phyloP scores from a whole-genome alignment of 805 yeast genomes.

The Suhomyces sp. region DNA sequence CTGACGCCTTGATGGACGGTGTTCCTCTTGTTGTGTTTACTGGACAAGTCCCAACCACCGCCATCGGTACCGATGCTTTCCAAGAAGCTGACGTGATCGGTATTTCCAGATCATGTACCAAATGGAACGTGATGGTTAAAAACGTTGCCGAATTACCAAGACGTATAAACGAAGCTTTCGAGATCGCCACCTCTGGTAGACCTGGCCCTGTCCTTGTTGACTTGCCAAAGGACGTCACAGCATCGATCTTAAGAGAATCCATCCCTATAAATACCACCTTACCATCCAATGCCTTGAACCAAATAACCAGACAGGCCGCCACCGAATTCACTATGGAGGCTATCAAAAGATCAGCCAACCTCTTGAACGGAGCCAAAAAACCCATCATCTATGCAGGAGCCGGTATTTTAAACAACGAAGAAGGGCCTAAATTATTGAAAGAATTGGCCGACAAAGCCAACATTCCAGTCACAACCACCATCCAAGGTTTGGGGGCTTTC shows the following conservation, averaged over 20 bases:
- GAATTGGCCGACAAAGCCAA: constrained; percentile 86
- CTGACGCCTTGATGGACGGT: constrained; percentile 96
- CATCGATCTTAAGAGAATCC: constrained; percentile 79
- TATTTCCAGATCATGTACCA: constrained; percentile 94
- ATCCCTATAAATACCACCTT: constrained; percentile 79
- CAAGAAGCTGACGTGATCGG: constrained; percentile 99
- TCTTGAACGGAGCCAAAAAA: constrained; percentile 77
- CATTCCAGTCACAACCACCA: constrained; percentile 94
- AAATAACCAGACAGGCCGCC: constrained; percentile 65
- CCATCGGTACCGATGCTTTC: constrained; percentile 98
- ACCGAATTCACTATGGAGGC: constrained; percentile 74
- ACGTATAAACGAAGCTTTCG: constrained; percentile 96
- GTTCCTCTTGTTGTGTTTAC: constrained; percentile 95
- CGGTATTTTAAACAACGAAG: constrained; percentile 76
- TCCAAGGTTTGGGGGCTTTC: constrained; percentile 91
- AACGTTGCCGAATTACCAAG: constrained; percentile 90
- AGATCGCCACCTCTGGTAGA: constrained; percentile 92
- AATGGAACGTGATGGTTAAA: constrained; percentile 99
- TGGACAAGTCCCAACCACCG: constrained; percentile 94
- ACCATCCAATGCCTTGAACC: constrained; percentile 69
- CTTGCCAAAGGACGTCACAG: constrained; percentile 96
- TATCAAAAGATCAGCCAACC: constrained; percentile 69
- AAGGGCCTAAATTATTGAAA: constrained; percentile 75
- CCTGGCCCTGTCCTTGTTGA: constrained; percentile 99
- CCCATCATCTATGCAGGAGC: constrained; percentile 92